phyloP scores from a whole-genome alignment of 768 basidiomycete genomes.

The Suillus hirtellus region DNA sequence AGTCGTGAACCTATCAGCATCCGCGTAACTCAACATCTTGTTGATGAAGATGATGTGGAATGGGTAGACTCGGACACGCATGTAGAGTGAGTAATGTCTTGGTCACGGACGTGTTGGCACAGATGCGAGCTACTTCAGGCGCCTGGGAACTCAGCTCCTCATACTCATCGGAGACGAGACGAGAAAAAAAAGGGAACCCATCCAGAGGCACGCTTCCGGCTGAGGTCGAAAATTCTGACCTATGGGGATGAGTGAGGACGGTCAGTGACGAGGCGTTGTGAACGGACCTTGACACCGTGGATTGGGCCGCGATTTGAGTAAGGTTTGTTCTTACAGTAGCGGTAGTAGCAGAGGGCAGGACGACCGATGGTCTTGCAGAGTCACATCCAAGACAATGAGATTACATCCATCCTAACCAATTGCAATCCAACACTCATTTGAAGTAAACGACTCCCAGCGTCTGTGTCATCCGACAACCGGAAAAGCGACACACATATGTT shows the following conservation, averaged over 20 bases:
- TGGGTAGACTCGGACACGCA: constrained; percentile 95
- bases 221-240: constrained; percentile 97
- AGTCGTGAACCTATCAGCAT: constrained; percentile 83
- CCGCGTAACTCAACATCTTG: constrained; percentile 99
- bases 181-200: constrained; percentile 97
- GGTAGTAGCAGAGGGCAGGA: constrained; percentile 91
- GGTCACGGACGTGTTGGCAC: constrained; percentile 99
- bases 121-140: constrained; percentile 97
- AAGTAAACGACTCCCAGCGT: background rate
- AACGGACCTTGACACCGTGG: constrained; percentile 89
- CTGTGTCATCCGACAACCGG: too few relatives aligned
- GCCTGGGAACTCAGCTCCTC: constrained; percentile 96
- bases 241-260: constrained; percentile 30
- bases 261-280: background rate
- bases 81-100: constrained; percentile 98
- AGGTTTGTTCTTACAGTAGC: constrained; percentile 99
- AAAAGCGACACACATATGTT: background rate
- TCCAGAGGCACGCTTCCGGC: constrained; percentile 93
- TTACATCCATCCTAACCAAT: constrained; percentile 5
- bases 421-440: background rate
- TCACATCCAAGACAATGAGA: background rate
- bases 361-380: constrained; percentile 54
- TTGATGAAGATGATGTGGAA: constrained; percentile 99
- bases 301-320: constrained; percentile 94
- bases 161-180: constrained; percentile 97